Evolutionary conservation across 495 filamentous ascomycete species (phyloP), one percentile per base, ranked within the genome.

Genomic region (Cairneyella variabilis): DNA sequence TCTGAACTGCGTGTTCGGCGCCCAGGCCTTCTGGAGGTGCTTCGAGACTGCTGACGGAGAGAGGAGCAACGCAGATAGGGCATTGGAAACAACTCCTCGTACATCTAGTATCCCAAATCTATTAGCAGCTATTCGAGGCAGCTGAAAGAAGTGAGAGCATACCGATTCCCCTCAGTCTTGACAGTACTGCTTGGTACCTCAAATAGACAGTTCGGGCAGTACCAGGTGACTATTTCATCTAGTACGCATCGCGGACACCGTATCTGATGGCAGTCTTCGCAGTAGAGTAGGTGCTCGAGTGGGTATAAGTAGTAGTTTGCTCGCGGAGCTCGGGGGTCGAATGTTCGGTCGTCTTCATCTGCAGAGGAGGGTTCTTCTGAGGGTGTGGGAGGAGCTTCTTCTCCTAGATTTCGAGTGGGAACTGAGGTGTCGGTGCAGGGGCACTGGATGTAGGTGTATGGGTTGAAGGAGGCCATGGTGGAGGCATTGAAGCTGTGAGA

Each of bases 231-330:
- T 37, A 96, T 88, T 69, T 98, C 93, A 63, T 98, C 93, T 20
- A 84, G 76, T 17, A 90, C 89, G 64, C 93, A 98, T 66, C 90
- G 78, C 6, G 90, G 89, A 63, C 93, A 98, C 57, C 91, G 85
- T 49, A 98, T 92, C 70, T 95, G 84, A 58, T 93, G 89, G 66
- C 93, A 98, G 66, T 97, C 95, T 63, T 95, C 90, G 70, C 93
- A 98, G 69, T 91, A 97, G 10, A 96, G 77, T 7, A 98, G 81
- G 62, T 93, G 88, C 61, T 97, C 91, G n/a, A 96, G 80, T 0
- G 92, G 91, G 67, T 90, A 96, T 28, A 98, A 76, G 36, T 88
- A 88, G 73, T 87, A 96, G 65, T 88, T 92, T 28, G 92, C 84
- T 5, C 95, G 82, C 2, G 88, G 81, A 26, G 84, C 83, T 36